A percentile compares a stretch with the other conserved stretches of the same genome.
These are phyloP conservation scores for Metschnikowia chrysomelidarum DNA, from an alignment of 805 yeast species.

Conservation along the genomic window DNA sequence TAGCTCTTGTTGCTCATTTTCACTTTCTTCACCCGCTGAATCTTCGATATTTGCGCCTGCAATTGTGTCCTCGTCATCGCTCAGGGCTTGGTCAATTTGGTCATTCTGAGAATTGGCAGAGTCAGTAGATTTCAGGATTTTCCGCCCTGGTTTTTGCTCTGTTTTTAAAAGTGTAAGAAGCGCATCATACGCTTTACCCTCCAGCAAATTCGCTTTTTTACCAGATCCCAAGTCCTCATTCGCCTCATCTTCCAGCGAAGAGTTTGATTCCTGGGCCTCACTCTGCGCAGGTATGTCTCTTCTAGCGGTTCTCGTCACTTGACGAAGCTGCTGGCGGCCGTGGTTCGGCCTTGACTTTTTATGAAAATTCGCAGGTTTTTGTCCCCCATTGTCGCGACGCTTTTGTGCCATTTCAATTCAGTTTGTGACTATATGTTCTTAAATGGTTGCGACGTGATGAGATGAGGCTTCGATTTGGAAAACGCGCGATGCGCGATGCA, in stretches of 20 bases:
- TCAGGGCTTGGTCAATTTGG: conserved; percentile 2
- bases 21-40: conserved; percentile 18
- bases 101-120: conserved; percentile 17
- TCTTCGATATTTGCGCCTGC: conserved; percentile 33
- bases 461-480: conserved; percentile 4
- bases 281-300: conserved; percentile 26
- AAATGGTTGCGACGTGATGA: conserved; percentile 3
- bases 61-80: conserved; percentile 15
- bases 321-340: conserved; percentile 64
- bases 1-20: conserved; percentile 15
- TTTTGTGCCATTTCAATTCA: conserved; percentile 8
- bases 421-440: conserved; percentile 1
- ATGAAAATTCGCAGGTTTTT: background rate
- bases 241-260: conserved; percentile 15
- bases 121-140: conserved; percentile 32
- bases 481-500: background rate
- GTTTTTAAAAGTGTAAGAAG: conserved; percentile 57
- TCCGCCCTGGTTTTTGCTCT: conserved; percentile 5
- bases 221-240: conserved; percentile 14
- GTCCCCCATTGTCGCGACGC: conserved; percentile 1
- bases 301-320: conserved; percentile 54
- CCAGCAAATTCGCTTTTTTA: conserved; percentile 19
- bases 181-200: conserved; percentile 61
- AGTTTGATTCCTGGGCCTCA: conserved; percentile 17
- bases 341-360: conserved; percentile 27